Conservation (phyloP, 257 asterid genomes). For the Przewalskia tangutica region DNA sequence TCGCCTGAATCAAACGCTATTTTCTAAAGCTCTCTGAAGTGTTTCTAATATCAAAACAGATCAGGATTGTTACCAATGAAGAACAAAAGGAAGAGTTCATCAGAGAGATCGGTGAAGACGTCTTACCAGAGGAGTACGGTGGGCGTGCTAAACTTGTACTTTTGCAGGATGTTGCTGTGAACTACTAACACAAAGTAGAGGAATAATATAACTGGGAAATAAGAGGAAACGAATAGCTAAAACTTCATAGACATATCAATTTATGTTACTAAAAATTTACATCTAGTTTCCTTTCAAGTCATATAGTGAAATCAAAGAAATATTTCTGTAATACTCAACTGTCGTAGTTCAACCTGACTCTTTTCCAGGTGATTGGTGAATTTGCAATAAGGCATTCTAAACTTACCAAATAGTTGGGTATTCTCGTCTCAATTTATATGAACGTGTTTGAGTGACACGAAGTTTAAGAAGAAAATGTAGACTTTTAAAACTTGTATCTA, state of each 20-base stretch:
- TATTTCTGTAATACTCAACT: not conserved
- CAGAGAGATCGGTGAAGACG: conserved; percentile 46
- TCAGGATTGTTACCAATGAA: conserved; percentile 48
- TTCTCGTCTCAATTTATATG: no score
- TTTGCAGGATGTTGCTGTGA: conserved; percentile 38
- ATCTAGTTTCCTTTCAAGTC: not conserved
- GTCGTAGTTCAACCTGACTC: not conserved
- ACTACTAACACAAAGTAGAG: conserved; percentile 8
- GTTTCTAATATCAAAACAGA: conserved; percentile 18
- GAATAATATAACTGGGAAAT: not conserved
- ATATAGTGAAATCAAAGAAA: not conserved
- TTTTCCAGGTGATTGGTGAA: not conserved
- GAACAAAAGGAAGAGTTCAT: conserved; percentile 38
- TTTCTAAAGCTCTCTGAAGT: not conserved
- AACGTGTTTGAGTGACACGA: no score
- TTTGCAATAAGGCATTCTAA: not conserved
- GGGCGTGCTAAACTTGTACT: conserved; percentile 44
- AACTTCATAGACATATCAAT: not conserved
- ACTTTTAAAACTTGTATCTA: no score
- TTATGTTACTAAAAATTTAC: not conserved
- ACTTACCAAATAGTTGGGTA: no score
- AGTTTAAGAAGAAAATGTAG: no score
- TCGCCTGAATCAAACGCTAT: not conserved
- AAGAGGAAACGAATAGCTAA: not conserved
- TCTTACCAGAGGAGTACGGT: conserved; percentile 66